Evolutionary conservation across 2,329 filamentous ascomycete genomes (phyloP).

Genomic region (Diplodia intermedia): DNA sequence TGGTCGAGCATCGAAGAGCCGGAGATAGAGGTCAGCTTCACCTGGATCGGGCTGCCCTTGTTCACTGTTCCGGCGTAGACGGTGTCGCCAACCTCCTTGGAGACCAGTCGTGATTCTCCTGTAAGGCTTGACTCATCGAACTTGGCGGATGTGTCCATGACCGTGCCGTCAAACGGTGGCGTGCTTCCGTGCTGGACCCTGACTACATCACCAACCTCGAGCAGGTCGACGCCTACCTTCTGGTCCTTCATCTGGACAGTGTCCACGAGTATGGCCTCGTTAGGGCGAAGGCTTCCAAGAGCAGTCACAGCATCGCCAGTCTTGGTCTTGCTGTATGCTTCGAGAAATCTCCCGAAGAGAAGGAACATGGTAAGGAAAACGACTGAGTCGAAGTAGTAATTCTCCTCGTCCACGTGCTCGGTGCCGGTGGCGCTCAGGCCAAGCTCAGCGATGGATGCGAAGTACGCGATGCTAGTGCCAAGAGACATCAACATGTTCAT

Average conservation of each 20-base stretch:
- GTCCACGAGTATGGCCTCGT: constrained; percentile 74
- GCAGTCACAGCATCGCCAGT: constrained; percentile 85
- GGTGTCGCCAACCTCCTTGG: constrained; percentile 67
- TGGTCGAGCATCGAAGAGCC: constrained; percentile 80
- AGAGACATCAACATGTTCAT: constrained; percentile 95
- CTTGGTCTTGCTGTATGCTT: constrained; percentile 90
- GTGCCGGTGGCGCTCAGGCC: constrained; percentile 61
- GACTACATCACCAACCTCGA: constrained; percentile 65
- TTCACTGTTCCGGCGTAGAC: constrained; percentile 80
- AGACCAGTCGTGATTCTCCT: constrained; percentile 73
- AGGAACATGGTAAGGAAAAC: constrained; percentile 91
- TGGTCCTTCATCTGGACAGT: constrained; percentile 44
- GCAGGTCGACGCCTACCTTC: constrained; percentile 68
- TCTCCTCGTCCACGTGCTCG: constrained; percentile 44
- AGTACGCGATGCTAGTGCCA: constrained; percentile 85
- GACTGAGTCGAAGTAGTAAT: constrained; percentile 85
- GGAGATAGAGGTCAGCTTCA: constrained; percentile 68
- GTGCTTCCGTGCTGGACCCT: constrained; percentile 79
- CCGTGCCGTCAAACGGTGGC: constrained; percentile 79
- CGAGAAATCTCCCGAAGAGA: constrained; percentile 74
- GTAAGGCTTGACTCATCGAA: constrained; percentile 95
- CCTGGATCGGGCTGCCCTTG: constrained; percentile 67
- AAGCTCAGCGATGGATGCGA: constrained; percentile 80
- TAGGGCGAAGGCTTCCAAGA: constrained; percentile 77
- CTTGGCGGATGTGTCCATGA: constrained; percentile 63